These are phyloP conservation scores for Leccinum obscurum DNA, from an alignment of 768 basidiomycete genomes.

Conservation along the genomic window DNA sequence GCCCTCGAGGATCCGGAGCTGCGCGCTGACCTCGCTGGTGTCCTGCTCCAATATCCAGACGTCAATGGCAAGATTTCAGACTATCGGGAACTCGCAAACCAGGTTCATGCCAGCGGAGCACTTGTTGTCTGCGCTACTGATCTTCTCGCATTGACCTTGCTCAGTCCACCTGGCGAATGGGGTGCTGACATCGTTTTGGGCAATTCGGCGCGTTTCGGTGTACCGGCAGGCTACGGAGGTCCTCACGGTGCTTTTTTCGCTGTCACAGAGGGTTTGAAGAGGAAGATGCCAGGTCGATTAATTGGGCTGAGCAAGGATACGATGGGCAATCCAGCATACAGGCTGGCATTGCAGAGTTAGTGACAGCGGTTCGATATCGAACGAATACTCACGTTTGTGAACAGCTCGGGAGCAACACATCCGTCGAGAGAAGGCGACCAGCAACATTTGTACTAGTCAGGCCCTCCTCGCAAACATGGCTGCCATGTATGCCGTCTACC, in stretches of 20 bases:
- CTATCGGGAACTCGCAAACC: conserved; percentile 61
- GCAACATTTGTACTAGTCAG: conserved; percentile 98
- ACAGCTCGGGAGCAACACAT: conserved; percentile 95
- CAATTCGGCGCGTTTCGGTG: conserved; percentile 95
- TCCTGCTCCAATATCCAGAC: conserved; percentile 93
- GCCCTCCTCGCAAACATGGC: conserved; percentile 99
- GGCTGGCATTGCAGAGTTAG: conserved; percentile 92
- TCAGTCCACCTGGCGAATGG: conserved; percentile 89
- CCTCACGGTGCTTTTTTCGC: conserved; percentile 99
- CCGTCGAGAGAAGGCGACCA: conserved; percentile 96
- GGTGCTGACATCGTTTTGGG: conserved; percentile 95
- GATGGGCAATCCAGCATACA: conserved; percentile 84
- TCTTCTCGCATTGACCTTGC: conserved; percentile 86
- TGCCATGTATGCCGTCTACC: conserved; percentile 97
- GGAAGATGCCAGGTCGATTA: conserved; percentile 98
- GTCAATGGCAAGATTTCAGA: conserved; percentile 82
- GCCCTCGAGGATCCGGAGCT: conserved; percentile 53
- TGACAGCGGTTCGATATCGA: conserved; percentile 12
- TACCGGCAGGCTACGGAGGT: conserved; percentile 95
- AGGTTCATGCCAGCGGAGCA: conserved; percentile 73
- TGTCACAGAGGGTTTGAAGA: conserved; percentile 85
- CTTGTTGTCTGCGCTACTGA: conserved; percentile 89
- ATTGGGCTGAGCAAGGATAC: conserved; percentile 89
- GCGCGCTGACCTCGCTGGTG: conserved; percentile 72
- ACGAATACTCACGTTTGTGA: conserved; percentile 9